Conservation (phyloP, 208 protist species). For the Leishmania braziliensis region DNA sequence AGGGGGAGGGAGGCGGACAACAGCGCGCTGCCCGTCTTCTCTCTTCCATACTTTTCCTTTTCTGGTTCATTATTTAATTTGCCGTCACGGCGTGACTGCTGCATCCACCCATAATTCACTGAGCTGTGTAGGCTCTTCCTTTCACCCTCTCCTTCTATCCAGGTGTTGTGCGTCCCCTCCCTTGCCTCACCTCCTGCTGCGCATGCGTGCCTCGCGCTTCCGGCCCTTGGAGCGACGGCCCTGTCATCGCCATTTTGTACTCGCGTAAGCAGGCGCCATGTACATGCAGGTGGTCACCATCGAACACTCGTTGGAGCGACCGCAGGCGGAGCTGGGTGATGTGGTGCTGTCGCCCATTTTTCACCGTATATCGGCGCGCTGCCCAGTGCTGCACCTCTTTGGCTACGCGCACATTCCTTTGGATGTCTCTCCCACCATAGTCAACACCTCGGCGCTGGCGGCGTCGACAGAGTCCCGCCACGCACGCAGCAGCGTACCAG, state of each 20-base stretch:
- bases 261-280: constrained; percentile 31
- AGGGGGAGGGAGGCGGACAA: neutral
- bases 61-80: too few species aligned
- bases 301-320: constrained; percentile 50
- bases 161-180: too few species aligned
- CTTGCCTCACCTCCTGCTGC: neutral
- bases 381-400: constrained; percentile 79
- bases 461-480: neutral
- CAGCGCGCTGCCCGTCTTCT: neutral
- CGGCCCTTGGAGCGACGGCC: neutral
- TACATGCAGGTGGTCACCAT: constrained; percentile 63
- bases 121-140: neutral
- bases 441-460: neutral
- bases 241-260: neutral
- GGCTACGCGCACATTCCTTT: constrained; percentile 50
- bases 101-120: neutral
- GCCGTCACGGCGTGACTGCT: neutral
- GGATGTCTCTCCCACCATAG: neutral
- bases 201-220: neutral
- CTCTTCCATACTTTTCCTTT: neutral
- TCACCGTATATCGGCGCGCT: constrained; percentile 52
- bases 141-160: neutral
- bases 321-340: constrained; percentile 65
- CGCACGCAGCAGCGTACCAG: neutral
- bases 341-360: constrained; percentile 54